Conservation (phyloP, 2,329 filamentous ascomycete genomes). For the Clarireedia sp. region DNA sequence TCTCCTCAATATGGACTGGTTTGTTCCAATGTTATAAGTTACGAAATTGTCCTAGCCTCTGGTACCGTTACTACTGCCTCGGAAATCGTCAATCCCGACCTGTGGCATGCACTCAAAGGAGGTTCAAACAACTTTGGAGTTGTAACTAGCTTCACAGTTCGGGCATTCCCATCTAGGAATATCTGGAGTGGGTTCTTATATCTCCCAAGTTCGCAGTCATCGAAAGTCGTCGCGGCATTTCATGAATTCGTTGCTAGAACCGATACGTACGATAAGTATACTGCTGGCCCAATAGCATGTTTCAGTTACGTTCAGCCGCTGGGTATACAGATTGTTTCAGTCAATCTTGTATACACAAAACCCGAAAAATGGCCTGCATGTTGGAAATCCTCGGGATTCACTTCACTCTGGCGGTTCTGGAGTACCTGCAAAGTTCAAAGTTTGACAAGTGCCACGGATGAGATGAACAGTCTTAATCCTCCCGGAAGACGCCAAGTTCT, state of each 20-base stretch:
- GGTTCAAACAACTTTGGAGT: slow-evolving; percentile 18
- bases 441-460: slow-evolving; percentile 29
- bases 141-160: slow-evolving; percentile 11
- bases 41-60: slow-evolving; percentile 13
- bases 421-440: slow-evolving; percentile 29
- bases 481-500: slow-evolving; percentile 29
- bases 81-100: slow-evolving; percentile 9
- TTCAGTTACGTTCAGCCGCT: slow-evolving; percentile 23
- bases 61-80: slow-evolving; percentile 12
- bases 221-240: slow-evolving; percentile 24
- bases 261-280: slow-evolving; percentile 14
- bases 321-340: slow-evolving; percentile 29
- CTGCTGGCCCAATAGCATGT: slow-evolving; percentile 25
- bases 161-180: slow-evolving; percentile 5
- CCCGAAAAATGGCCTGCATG: slow-evolving; percentile 27
- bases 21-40: slow-evolving; percentile 16
- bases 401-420: slow-evolving; percentile 29
- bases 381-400: slow-evolving; percentile 29
- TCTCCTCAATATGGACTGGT: slow-evolving; percentile 14
- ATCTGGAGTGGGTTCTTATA: slow-evolving; percentile 32
- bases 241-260: slow-evolving; percentile 16
- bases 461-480: slow-evolving; percentile 29
- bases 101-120: slow-evolving; percentile 16
- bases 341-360: slow-evolving; percentile 25
- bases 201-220: slow-evolving; percentile 19